Evolutionary conservation across 331 rosid genomes (phyloP).

Genomic region (Stylosanthes scabra): DNA sequence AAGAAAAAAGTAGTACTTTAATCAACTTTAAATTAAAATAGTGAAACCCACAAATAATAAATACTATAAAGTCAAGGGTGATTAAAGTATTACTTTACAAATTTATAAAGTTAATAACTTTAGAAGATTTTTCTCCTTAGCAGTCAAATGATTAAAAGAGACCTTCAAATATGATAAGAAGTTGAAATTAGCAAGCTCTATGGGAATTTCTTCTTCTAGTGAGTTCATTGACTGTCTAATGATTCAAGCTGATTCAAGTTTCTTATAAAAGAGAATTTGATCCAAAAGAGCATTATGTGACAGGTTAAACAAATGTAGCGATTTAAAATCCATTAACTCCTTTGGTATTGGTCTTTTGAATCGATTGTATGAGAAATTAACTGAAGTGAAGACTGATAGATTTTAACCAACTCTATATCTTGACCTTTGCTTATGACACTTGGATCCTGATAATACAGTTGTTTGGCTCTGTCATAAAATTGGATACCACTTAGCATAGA

Average conservation of each 20-base stretch:
- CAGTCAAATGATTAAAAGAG: conserved; percentile 58
- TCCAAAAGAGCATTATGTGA: conserved; percentile 43
- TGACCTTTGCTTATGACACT: conserved; percentile 44
- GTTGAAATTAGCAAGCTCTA: conserved; percentile 23
- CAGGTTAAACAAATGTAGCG: conserved; percentile 42
- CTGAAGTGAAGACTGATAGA: conserved; percentile 40
- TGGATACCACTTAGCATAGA: too few relatives aligned
- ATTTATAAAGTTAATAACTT: too few relatives aligned
- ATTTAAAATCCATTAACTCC: background rate
- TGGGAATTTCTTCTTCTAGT: conserved; percentile 51
- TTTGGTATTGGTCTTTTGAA: conserved; percentile 47
- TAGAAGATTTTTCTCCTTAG: too few relatives aligned
- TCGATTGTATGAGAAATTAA: conserved; percentile 49
- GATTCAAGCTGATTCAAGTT: conserved; percentile 52
- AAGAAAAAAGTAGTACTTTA: too few relatives aligned
- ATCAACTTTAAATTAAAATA: too few relatives aligned
- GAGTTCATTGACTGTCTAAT: conserved; percentile 55
- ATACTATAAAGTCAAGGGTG: too few relatives aligned
- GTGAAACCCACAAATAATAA: too few relatives aligned
- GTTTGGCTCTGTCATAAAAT: too few relatives aligned
- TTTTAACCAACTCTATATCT: conserved; percentile 37
- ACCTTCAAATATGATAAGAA: conserved; percentile 57
- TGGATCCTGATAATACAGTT: too few relatives aligned
- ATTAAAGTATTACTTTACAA: too few relatives aligned
- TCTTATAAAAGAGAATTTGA: conserved; percentile 44